Percentiles rank a stretch among this genome's conserved stretches.
phyloP scores from a whole-genome alignment of 2,329 filamentous ascomycete genomes.

The Podosphaera aphanis region DNA sequence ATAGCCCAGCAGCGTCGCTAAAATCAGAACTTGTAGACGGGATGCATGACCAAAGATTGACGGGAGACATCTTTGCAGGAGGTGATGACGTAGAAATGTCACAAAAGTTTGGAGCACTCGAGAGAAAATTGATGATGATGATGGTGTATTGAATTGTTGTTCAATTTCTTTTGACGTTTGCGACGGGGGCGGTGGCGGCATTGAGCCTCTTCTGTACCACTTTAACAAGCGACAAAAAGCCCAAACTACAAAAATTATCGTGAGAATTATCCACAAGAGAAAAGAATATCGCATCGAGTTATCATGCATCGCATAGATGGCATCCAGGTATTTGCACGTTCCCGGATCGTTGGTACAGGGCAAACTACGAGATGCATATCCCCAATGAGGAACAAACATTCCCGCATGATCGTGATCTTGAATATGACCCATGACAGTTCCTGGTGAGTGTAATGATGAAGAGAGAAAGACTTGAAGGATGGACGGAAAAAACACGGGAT shows the following conservation, averaged over 20 bases:
- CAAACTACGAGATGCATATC: not conserved
- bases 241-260: conserved; percentile 12
- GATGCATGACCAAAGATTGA: conserved; percentile 43
- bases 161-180: conserved; percentile 3
- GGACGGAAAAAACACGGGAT: too few relatives aligned
- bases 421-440: not conserved
- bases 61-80: conserved; percentile 36
- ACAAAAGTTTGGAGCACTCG: not conserved
- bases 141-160: conserved; percentile 3
- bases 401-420: not conserved
- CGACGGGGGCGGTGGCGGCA: conserved; percentile 6
- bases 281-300: conserved; percentile 29
- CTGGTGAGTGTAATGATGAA: too few relatives aligned
- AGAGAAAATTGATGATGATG: conserved; percentile 5
- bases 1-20: conserved; percentile 34
- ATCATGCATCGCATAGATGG: conserved; percentile 29
- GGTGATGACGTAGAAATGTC: conserved; percentile 17
- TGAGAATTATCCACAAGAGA: conserved; percentile 31
- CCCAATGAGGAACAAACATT: not conserved
- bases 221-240: conserved; percentile 19
- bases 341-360: conserved; percentile 30
- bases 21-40: conserved; percentile 39
- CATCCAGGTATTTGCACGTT: conserved; percentile 33
- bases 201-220: conserved; percentile 18
- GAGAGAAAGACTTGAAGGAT: too few relatives aligned